Conservation (phyloP, 1,284 basidiomycete genomes). For the Ganoderma leucocontextum region DNA sequence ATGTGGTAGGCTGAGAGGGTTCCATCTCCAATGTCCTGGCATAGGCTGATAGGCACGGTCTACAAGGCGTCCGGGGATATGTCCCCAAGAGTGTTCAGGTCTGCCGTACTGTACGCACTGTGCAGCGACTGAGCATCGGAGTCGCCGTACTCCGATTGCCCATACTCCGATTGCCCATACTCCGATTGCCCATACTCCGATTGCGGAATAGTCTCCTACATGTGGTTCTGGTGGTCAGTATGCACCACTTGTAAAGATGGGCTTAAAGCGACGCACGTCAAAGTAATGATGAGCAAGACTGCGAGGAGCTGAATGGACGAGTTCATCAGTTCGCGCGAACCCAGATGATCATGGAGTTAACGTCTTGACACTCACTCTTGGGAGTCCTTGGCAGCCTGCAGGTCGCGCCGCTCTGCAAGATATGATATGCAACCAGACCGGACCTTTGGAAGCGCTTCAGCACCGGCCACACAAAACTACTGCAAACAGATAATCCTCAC, state of each 20-base stretch:
- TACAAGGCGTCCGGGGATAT: conserved; percentile 75
- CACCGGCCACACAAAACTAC: conserved; percentile 9
- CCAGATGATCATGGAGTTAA: too few relatives aligned
- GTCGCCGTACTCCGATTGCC: conserved; percentile 75
- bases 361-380: conserved; percentile 65
- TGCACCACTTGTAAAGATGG: neutral
- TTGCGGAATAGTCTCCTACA: conserved; percentile 1
- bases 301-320: conserved; percentile 74
- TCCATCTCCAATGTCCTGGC: neutral
- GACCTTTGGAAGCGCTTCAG: conserved; percentile 60
- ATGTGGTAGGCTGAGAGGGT: neutral
- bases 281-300: conserved; percentile 94
- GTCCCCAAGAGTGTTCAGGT: conserved; percentile 74
- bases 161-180: conserved; percentile 68
- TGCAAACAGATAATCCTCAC: conserved; percentile 49
- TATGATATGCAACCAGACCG: conserved; percentile 91
- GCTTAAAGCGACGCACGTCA: conserved; percentile 62
- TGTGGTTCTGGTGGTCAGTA: conserved; percentile 16
- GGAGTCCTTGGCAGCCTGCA: conserved; percentile 90
- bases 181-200: conserved; percentile 66
- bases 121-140: conserved; percentile 62
- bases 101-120: conserved; percentile 67
- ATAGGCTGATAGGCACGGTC: neutral
- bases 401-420: conserved; percentile 85
- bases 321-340: neutral